These are phyloP conservation scores for Fraxinus velutina DNA, from an alignment of 305 asterid genomes.

Conservation along the genomic window DNA sequence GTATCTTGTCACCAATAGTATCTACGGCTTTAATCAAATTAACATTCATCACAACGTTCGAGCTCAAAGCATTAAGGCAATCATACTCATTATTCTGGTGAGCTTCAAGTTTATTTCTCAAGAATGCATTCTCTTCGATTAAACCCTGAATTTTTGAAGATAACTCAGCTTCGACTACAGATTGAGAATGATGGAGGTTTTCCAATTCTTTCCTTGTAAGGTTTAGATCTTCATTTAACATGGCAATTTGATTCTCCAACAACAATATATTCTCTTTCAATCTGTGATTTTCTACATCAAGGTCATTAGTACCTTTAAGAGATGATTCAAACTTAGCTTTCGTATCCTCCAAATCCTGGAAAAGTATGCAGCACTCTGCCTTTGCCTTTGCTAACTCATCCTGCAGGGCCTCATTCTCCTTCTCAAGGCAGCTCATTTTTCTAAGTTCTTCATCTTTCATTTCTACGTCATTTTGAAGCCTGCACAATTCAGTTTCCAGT, in stretches of 20 bases:
- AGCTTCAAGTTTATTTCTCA: constrained; percentile 51
- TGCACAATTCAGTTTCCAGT: constrained; percentile 42
- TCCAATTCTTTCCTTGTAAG: constrained; percentile 32
- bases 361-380: constrained; percentile 36
- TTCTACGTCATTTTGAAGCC: constrained; percentile 51
- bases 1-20: constrained; percentile 35
- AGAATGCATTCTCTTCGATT: constrained; percentile 38
- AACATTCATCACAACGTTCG: constrained; percentile 28
- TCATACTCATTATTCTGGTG: constrained; percentile 33
- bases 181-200: constrained; percentile 37
- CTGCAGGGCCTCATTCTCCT: constrained; percentile 45
- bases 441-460: constrained; percentile 47
- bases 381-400: constrained; percentile 38
- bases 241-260: constrained; percentile 40
- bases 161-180: constrained; percentile 35
- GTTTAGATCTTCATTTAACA: constrained; percentile 47
- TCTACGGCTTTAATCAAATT: constrained; percentile 37
- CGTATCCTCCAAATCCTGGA: constrained; percentile 51
- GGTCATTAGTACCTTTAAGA: constrained; percentile 20
- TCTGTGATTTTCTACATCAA: constrained; percentile 35
- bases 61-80: constrained; percentile 35
- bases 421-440: constrained; percentile 50
- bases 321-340: constrained; percentile 40
- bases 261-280: constrained; percentile 30
- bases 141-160: constrained; percentile 38